These are phyloP conservation scores for Diaporthe amygdali DNA, from an alignment of 2,329 filamentous ascomycete species.

Conservation along the genomic window DNA sequence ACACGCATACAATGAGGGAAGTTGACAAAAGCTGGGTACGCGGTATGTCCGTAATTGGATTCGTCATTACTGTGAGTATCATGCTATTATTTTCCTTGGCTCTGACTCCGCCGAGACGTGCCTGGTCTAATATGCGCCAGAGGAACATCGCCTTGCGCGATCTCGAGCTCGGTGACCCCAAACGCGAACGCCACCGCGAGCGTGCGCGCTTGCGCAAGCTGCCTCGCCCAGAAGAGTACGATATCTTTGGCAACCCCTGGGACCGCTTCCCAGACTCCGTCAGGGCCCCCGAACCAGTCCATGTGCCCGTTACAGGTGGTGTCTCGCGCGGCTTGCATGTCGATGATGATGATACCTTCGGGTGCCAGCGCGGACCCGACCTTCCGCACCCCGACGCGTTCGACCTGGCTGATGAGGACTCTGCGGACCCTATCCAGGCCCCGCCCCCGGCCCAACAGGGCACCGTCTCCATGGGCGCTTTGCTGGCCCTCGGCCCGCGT, in stretches of 20 bases:
- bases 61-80: background rate
- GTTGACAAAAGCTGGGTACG: background rate
- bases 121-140: background rate
- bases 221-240: background rate
- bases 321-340: fast-evolving
- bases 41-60: background rate
- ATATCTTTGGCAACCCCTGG: background rate
- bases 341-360: no score
- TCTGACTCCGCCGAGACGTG: no score
- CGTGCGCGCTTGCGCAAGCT: background rate
- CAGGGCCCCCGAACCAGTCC: background rate
- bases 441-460: background rate
- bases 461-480: background rate
- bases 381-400: background rate
- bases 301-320: fast-evolving
- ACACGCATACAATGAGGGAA: background rate
- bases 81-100: background rate
- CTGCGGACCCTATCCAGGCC: background rate
- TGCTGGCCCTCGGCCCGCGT: background rate
- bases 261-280: background rate
- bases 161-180: background rate
- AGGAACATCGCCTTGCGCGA: background rate
- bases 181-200: background rate
- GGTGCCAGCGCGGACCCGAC: no score
- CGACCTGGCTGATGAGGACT: background rate